phyloP scores from a whole-genome alignment of 2,329 filamentous ascomycete genomes.

The Paecilomyces formosus region DNA sequence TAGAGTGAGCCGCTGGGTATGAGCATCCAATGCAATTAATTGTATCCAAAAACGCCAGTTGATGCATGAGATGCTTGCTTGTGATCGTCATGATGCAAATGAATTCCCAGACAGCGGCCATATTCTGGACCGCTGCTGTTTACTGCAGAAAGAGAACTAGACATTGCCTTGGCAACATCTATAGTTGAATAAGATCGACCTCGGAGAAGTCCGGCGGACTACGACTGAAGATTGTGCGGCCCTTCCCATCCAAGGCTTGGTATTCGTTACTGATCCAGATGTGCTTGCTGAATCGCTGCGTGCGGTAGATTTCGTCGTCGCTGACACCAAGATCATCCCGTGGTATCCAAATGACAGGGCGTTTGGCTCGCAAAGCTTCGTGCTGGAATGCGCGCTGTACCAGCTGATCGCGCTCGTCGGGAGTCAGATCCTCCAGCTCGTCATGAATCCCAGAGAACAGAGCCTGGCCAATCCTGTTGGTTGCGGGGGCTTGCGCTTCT shows the following conservation, averaged over 20 bases:
- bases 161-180: constrained; percentile 1
- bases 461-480: constrained; percentile 61
- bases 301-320: constrained; percentile 81
- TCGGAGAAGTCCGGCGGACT: constrained; percentile 88
- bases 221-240: constrained; percentile 72
- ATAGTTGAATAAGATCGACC: constrained; percentile 76
- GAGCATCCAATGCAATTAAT: neutral
- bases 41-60: neutral
- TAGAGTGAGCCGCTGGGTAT: neutral
- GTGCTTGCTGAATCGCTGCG: constrained; percentile 63
- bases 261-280: constrained; percentile 95
- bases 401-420: constrained; percentile 77
- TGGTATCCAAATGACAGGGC: constrained; percentile 90
- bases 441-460: constrained; percentile 84
- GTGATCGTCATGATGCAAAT: neutral
- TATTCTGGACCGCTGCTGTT: neutral
- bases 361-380: constrained; percentile 71
- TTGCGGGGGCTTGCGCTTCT: constrained; percentile 58
- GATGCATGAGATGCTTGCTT: neutral
- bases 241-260: constrained; percentile 76
- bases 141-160: neutral
- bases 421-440: constrained; percentile 88
- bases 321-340: constrained; percentile 83
- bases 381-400: constrained; percentile 88
- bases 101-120: neutral